phyloP scores from a whole-genome alignment of 1,284 basidiomycete genomes.

The Pterulicium gracile region DNA sequence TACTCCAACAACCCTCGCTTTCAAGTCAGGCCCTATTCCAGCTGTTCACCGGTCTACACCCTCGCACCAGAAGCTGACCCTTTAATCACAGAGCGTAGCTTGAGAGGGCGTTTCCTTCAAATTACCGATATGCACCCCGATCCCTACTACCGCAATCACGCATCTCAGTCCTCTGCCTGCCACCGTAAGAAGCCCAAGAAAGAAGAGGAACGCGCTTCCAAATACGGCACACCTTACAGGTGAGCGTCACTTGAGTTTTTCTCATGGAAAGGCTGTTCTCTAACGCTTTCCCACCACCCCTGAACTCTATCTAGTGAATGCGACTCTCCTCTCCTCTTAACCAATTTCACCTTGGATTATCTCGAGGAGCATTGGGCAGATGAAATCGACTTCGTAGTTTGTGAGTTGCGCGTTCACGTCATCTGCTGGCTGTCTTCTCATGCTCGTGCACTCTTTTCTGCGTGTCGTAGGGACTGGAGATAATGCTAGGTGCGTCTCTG shows the following conservation, averaged over 20 bases:
- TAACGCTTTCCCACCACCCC: constrained; percentile 5
- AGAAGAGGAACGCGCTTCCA: constrained; percentile 37
- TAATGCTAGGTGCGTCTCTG: constrained; percentile 61
- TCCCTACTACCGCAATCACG: constrained; percentile 40
- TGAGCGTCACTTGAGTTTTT: constrained; percentile 24
- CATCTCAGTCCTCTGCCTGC: constrained; percentile 46
- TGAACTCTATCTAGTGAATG: constrained; percentile 52
- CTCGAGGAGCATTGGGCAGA: constrained; percentile 71
- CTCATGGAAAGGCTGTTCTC: constrained; percentile 3
- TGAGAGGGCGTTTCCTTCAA: constrained; percentile 56
- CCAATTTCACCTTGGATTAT: constrained; percentile 77
- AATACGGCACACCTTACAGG: constrained; percentile 54
- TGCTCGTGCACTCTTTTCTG: background rate
- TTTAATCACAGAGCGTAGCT: background rate
- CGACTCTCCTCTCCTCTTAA: constrained; percentile 72
- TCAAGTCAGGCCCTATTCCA: background rate
- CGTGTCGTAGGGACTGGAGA: constrained; percentile 73
- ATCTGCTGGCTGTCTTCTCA: constrained; percentile 3
- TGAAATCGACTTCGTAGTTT: constrained; percentile 86
- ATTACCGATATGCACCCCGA: constrained; percentile 82
- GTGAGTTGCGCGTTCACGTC: too few relatives aligned
- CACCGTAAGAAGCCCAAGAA: constrained; percentile 55
- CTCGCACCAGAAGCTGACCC: background rate
- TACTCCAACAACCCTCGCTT: constrained; percentile 3
- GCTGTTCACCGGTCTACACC: background rate